Evolutionary conservation across 805 yeast species (phyloP), one percentile per base, ranked within the genome.

Genomic region (Myxozyma mucilagina): DNA sequence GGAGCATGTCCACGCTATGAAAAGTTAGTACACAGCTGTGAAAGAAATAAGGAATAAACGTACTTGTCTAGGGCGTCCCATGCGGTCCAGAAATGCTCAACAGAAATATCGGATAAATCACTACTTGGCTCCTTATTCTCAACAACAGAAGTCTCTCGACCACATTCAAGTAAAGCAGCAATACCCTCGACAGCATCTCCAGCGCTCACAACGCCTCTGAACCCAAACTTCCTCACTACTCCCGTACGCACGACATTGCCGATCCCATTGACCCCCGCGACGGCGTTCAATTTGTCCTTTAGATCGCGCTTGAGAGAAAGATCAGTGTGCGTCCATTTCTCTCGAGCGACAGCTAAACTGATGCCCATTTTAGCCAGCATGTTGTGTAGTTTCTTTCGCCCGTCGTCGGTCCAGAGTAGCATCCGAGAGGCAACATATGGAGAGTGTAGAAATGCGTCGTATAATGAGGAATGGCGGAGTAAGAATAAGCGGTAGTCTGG

Each of bases 361-460:
- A 94, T 87, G 7, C 99, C 99, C 97, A 96, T 94, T 68, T 88
- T 84, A 1, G 99, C 99, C 76, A 94, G 90, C 83, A 94, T 81
- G 68, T 91, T 90, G 71, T 92, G 96, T 53, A 94, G 77, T 66
- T 85, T 82, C 71, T 89, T 90, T 66, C 87, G 82, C 5, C 99
- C 99, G 60, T 88, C 92, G 70, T 90, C 97, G 36, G 92, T 87
- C 94, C 97, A 94, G 42, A 94, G 76, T 59, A 85, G 85, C 59
- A 94, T 76, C 71, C 91, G 89, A 11, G 98, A 88, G 69, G 92
- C 90, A 38, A 93, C 91, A 70, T 87, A 93, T 62, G 90, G 86
- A n/a, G 97, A 90, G 72, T 92, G 94, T 70, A 84, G 83, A 74
- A 96, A 90, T 63, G 97, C 82, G 67, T 93, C 96, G 75, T 94